These are phyloP conservation scores for Gaeumannomyces tritici DNA, from an alignment of 2,329 filamentous ascomycete species.

Conservation along the genomic window DNA sequence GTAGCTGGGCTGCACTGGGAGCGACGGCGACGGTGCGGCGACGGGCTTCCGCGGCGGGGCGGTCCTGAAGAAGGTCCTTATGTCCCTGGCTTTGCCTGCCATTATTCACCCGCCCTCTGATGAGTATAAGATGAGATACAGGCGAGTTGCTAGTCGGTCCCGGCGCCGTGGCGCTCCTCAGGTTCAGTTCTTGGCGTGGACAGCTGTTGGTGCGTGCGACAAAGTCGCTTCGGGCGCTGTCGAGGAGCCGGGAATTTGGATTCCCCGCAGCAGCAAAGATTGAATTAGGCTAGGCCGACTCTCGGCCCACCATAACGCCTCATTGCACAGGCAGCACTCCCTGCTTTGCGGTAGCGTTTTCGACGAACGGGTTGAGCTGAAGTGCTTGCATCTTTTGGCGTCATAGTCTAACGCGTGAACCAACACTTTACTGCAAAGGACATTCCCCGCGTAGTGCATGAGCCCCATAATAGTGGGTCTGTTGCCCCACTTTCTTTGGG, in stretches of 20 bases:
- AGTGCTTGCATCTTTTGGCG: neutral
- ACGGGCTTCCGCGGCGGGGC: conserved; percentile 2
- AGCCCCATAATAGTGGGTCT: too few relatives aligned
- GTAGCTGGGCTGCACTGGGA: neutral
- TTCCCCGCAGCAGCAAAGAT: neutral
- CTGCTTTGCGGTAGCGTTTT: neutral
- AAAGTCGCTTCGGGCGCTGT: neutral
- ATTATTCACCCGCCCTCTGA: neutral
- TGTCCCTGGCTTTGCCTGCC: neutral
- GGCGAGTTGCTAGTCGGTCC: too few relatives aligned
- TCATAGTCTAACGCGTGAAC: neutral
- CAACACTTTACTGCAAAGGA: too few relatives aligned
- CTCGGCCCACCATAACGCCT: neutral
- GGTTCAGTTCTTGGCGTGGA: neutral
- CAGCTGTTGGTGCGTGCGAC: too few relatives aligned
- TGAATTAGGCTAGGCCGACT: neutral
- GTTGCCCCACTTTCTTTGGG: too few relatives aligned
- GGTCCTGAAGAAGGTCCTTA: conserved; percentile 25
- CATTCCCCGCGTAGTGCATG: neutral
- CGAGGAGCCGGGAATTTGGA: too few relatives aligned
- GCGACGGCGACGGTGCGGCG: neutral
- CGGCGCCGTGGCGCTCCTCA: too few relatives aligned
- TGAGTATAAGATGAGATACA: too few relatives aligned
- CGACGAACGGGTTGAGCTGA: neutral
- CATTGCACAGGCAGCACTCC: neutral